These are phyloP conservation scores for Trichoderma pleuroti DNA, from an alignment of 2,329 filamentous ascomycete genomes.

Conservation along the genomic window DNA sequence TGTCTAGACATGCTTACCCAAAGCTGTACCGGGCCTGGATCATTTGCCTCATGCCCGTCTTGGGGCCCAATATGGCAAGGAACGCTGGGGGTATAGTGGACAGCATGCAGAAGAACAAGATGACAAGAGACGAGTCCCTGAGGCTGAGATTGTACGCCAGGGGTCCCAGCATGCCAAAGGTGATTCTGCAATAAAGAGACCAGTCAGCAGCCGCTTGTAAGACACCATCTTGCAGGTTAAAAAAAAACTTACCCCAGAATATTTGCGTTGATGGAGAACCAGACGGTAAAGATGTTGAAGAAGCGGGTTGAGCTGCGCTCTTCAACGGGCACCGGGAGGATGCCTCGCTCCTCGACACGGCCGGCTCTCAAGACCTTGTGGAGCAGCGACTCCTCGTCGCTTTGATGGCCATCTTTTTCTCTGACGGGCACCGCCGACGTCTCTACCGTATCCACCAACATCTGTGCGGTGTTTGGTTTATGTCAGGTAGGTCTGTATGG, in stretches of 20 bases:
- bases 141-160: constrained; percentile 52
- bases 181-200: constrained; percentile 43
- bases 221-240: neutral
- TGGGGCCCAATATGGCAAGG: constrained; percentile 55
- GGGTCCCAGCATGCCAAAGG: constrained; percentile 62
- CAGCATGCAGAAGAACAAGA: constrained; percentile 60
- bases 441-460: constrained; percentile 14
- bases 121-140: constrained; percentile 54
- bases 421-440: constrained; percentile 7
- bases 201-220: neutral
- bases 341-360: constrained; percentile 43
- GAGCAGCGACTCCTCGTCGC: constrained; percentile 28
- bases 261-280: constrained; percentile 48
- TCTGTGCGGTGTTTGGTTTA: neutral
- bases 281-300: constrained; percentile 46
- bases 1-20: constrained; percentile 38
- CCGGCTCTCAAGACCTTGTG: constrained; percentile 35
- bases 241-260: constrained; percentile 40
- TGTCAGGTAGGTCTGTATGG: neutral
- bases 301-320: constrained; percentile 40
- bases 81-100: constrained; percentile 53
- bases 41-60: constrained; percentile 64
- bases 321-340: constrained; percentile 41
- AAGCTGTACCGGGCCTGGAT: constrained; percentile 62
- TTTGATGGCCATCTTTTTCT: constrained; percentile 27